Percentiles rank a stretch among this genome's conserved stretches.
Evolutionary conservation across 2,329 filamentous ascomycete genomes (phyloP).

Genomic region (Colletotrichum filicis): DNA sequence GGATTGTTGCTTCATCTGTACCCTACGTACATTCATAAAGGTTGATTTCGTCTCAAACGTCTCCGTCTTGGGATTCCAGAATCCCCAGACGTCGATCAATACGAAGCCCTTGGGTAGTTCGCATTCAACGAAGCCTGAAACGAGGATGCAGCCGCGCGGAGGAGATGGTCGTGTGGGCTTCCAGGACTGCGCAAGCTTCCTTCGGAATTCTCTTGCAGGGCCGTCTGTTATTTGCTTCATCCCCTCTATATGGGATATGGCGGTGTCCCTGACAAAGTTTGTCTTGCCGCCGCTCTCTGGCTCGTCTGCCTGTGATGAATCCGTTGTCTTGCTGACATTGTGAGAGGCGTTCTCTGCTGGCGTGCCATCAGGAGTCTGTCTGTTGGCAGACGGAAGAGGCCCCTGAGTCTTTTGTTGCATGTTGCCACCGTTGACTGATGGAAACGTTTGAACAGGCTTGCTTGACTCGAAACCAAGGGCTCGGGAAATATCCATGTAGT

Average conservation of each 20-base stretch:
- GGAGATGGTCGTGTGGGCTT: conserved; percentile 53
- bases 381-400: conserved; percentile 21
- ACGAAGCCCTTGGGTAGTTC: conserved; percentile 57
- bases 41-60: conserved; percentile 46
- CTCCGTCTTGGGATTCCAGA: conserved; percentile 66
- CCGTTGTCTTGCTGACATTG: conserved; percentile 25
- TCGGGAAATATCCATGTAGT: conserved; percentile 54
- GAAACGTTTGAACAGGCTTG: background rate
- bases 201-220: conserved; percentile 30
- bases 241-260: conserved; percentile 32
- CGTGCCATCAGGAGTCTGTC: conserved; percentile 34
- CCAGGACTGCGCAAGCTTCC: conserved; percentile 53
- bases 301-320: conserved; percentile 9
- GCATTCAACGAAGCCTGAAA: conserved; percentile 67
- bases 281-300: conserved; percentile 33
- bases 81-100: conserved; percentile 62
- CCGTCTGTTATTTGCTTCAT: conserved; percentile 34
- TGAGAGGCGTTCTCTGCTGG: conserved; percentile 26
- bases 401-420: conserved; percentile 20
- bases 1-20: conserved; percentile 36
- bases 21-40: conserved; percentile 28
- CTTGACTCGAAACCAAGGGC: conserved; percentile 56
- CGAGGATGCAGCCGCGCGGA: conserved; percentile 60
- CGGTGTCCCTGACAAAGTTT: conserved; percentile 36
- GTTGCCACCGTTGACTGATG: background rate